Evolutionary conservation across 2,329 filamentous ascomycete genomes (phyloP), one percentile per base, ranked within the genome.

Genomic region (Cryoendolithus antarcticus): DNA sequence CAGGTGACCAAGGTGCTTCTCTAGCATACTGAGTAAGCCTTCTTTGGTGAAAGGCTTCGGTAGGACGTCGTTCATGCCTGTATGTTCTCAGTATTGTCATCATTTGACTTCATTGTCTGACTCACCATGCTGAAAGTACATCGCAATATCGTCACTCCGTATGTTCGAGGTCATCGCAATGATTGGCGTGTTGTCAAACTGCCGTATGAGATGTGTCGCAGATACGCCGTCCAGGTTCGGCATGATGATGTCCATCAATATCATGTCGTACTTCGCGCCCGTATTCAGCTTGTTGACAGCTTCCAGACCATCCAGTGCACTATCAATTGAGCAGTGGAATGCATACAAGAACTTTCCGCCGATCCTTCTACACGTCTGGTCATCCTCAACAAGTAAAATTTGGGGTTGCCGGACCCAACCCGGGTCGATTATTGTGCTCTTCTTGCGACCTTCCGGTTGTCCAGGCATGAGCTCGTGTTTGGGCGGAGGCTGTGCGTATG

Each of bases 161-260:
- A 98, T 96, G 57, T 96, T 98, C 3, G 89, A 95, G 3, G 91
- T 98, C 91, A 98, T 96, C 34, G 91, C 91, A 42, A 98, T 85
- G 52, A 98, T 93, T 0, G 91, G 91, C 12, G 83, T 79, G 29
- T 77, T 74, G 47, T 86, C 79, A 45, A 89, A 85, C 55, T 94
- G 84, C 38, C 89, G 78, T 48, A 98, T 95, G 45, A 94, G 77
- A 54, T 91, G 84, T 41, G 86, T 94, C 2, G 91, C 89, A 10
- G 88, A 94, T 4, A 96, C 86, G 50, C 91, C 91, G 54, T 96
- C 91, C 39, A 96, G 70, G 48, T 88, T 82, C 4, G 91, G 91
- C 91, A 98, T 96, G 50, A 98, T 93, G 48, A 98, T 70, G 42
- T 70, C 71, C 69, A 63, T 70, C 48, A 61, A 66, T 39, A 59